phyloP scores from a whole-genome alignment of 2,329 filamentous ascomycete genomes.

The Fusarium nurragi region DNA sequence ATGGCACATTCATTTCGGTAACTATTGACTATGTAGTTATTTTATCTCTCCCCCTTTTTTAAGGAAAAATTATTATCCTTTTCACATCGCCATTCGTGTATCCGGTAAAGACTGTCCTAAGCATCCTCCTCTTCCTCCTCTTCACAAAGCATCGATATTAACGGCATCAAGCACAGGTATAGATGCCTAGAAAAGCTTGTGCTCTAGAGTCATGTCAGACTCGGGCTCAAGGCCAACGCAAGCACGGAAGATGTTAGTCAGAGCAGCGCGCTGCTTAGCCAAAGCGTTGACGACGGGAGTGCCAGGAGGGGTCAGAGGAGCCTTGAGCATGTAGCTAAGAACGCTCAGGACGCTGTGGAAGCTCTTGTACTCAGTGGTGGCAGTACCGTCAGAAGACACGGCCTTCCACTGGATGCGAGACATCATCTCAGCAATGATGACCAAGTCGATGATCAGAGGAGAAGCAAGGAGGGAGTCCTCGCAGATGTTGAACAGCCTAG shows the following conservation, averaged over 20 bases:
- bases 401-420: slow-evolving; percentile 94
- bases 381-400: slow-evolving; percentile 59
- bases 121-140: slow-evolving; percentile 7
- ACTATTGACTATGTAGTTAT: slow-evolving; percentile 32
- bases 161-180: not conserved
- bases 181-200: slow-evolving; percentile 83
- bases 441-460: slow-evolving; percentile 95
- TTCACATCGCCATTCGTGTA: slow-evolving; percentile 4
- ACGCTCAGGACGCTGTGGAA: slow-evolving; percentile 98
- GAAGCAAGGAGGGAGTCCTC: slow-evolving; percentile 97
- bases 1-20: slow-evolving; percentile 38
- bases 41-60: slow-evolving; percentile 34
- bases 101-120: slow-evolving; percentile 30
- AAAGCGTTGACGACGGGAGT: slow-evolving; percentile 96
- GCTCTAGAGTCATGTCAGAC: slow-evolving; percentile 98
- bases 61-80: not conserved
- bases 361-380: slow-evolving; percentile 78
- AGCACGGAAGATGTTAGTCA: slow-evolving; percentile 98
- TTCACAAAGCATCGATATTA: slow-evolving; percentile 1
- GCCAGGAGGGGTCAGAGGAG: slow-evolving; percentile 90
- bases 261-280: slow-evolving; percentile 91
- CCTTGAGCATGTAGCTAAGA: slow-evolving; percentile 99
- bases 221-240: slow-evolving; percentile 97
- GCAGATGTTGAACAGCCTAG: slow-evolving; percentile 95
- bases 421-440: slow-evolving; percentile 96